phyloP scores from a whole-genome alignment of 2,329 filamentous ascomycete genomes.

The Alternaria brassicae region DNA sequence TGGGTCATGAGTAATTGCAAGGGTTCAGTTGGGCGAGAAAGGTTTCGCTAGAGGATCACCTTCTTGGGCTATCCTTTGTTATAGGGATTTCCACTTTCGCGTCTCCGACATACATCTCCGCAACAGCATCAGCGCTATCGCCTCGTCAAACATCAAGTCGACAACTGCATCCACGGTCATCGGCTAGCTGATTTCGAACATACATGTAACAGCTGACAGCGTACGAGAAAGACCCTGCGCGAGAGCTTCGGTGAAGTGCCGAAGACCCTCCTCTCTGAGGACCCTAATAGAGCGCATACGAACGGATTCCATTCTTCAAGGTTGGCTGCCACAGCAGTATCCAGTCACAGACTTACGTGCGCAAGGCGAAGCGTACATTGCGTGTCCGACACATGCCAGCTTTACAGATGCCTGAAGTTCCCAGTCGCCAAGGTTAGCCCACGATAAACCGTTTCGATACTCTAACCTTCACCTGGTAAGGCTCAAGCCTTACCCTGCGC shows the following conservation, averaged over 20 bases:
- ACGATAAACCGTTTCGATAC: not conserved
- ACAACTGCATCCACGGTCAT: not conserved
- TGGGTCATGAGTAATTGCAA: slow-evolving; percentile 11
- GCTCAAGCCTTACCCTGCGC: slow-evolving; percentile 4
- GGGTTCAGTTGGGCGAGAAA: slow-evolving; percentile 8
- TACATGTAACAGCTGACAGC: slow-evolving; percentile 1
- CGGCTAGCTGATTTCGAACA: not conserved
- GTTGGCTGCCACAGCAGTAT: not conserved
- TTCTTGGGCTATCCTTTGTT: slow-evolving; percentile 3
- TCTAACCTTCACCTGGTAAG: slow-evolving; percentile 1
- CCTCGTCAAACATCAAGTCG: not conserved
- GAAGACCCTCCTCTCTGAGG: not conserved
- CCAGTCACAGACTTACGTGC: not conserved
- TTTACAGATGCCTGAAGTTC: not conserved
- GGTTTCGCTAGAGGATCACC: slow-evolving; percentile 14
- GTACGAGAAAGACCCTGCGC: not conserved
- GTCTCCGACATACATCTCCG: slow-evolving; percentile 15
- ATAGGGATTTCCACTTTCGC: slow-evolving; percentile 6
- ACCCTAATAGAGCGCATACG: not conserved
- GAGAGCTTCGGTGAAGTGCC: not conserved
- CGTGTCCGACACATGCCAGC: not conserved
- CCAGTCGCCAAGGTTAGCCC: not conserved
- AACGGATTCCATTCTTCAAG: not conserved
- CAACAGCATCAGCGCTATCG: slow-evolving; percentile 2
- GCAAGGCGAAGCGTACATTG: not conserved